phyloP scores from a whole-genome alignment of 768 basidiomycete species.

The Phylloporus sp. region DNA sequence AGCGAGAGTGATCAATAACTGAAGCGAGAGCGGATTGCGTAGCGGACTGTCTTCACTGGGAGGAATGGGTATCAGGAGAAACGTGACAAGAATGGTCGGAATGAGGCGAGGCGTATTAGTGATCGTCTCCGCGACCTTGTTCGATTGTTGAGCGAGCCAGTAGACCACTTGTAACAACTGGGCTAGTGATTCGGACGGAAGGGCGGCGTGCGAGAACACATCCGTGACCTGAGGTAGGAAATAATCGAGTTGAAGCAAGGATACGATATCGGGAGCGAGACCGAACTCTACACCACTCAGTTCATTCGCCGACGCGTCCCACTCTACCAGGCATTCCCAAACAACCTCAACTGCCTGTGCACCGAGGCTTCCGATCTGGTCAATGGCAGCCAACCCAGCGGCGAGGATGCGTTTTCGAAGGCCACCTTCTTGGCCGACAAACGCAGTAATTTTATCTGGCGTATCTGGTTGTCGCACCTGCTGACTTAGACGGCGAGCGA shows the following conservation, averaged over 20 bases:
- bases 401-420: conserved; percentile 62
- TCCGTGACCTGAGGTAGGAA: conserved; percentile 50
- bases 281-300: conserved; percentile 44
- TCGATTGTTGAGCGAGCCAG: conserved; percentile 59
- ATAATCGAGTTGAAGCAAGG: conserved; percentile 33
- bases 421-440: conserved; percentile 34
- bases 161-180: conserved; percentile 59
- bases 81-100: conserved; percentile 46
- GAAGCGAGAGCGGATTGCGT: conserved; percentile 49
- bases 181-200: conserved; percentile 45
- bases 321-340: conserved; percentile 72
- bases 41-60: conserved; percentile 27
- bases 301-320: conserved; percentile 38
- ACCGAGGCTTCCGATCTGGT: conserved; percentile 63
- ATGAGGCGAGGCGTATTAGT: conserved; percentile 51
- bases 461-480: conserved; percentile 7
- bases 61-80: conserved; percentile 54
- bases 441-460: conserved; percentile 4
- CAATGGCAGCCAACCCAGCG: conserved; percentile 62
- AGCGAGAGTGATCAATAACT: conserved; percentile 55
- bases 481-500: conserved; percentile 38
- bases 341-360: conserved; percentile 65
- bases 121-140: conserved; percentile 48
- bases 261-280: conserved; percentile 16
- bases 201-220: conserved; percentile 36